These are phyloP conservation scores for Dactylonectria macrodidyma DNA, from an alignment of 2,329 filamentous ascomycete genomes.

Conservation along the genomic window DNA sequence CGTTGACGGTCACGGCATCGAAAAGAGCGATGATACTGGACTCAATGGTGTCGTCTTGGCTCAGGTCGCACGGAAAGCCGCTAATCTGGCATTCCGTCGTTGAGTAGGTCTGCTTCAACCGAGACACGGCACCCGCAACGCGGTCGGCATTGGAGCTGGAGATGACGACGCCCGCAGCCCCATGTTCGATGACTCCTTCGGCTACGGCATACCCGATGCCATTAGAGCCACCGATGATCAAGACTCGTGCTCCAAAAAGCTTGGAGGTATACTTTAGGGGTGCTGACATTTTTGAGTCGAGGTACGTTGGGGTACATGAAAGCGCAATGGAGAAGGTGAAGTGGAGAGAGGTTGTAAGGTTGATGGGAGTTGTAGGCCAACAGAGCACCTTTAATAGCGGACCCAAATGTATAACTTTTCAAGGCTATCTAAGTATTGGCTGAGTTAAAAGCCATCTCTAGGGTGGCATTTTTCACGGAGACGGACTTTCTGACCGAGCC, in stretches of 20 bases:
- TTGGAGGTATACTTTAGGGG: background rate
- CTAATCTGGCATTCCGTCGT: conserved; percentile 32
- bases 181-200: conserved; percentile 37
- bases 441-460: too few species aligned
- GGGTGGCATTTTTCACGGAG: too few species aligned
- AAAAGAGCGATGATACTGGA: conserved; percentile 23
- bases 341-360: too few species aligned
- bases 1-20: conserved; percentile 30
- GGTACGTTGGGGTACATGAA: too few species aligned
- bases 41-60: conserved; percentile 28
- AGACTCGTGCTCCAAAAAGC: background rate
- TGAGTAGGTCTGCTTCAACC: conserved; percentile 30
- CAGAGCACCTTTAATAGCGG: too few species aligned
- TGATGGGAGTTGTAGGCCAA: too few species aligned
- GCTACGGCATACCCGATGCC: conserved; percentile 43
- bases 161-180: conserved; percentile 31
- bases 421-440: too few species aligned
- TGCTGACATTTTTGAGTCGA: too few species aligned
- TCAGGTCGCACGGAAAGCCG: conserved; percentile 38
- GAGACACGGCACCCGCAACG: conserved; percentile 25
- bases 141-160: conserved; percentile 34
- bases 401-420: too few species aligned
- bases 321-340: too few species aligned
- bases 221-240: conserved; percentile 41
- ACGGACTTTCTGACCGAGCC: too few species aligned